Percentiles rank a stretch among this genome's conserved stretches.
These are phyloP conservation scores for Candida odintsovae DNA, from an alignment of 805 yeast species.

Conservation along the genomic window DNA sequence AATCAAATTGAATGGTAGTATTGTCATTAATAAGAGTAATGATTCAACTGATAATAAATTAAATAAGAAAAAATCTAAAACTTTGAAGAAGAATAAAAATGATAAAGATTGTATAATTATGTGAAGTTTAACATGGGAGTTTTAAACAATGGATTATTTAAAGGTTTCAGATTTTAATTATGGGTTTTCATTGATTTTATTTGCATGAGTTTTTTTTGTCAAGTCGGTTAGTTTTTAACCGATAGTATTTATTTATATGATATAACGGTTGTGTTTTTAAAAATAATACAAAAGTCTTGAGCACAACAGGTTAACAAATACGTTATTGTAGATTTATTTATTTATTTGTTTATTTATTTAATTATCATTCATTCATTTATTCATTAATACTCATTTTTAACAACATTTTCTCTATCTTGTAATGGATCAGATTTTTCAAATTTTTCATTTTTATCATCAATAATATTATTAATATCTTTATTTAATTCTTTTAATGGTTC, in stretches of 20 bases:
- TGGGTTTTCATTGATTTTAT: too few relatives aligned
- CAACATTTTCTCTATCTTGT: neutral
- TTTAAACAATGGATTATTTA: too few relatives aligned
- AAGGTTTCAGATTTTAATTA: too few relatives aligned
- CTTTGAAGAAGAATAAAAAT: slow-evolving; percentile 9
- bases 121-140: slow-evolving; percentile 4
- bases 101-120: slow-evolving; percentile 20
- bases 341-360: neutral
- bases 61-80: slow-evolving; percentile 6
- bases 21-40: neutral
- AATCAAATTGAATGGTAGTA: slow-evolving; percentile 2
- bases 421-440: neutral
- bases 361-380: neutral
- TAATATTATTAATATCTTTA: neutral
- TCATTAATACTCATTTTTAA: neutral
- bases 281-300: too few relatives aligned
- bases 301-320: too few relatives aligned
- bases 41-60: neutral
- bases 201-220: too few relatives aligned
- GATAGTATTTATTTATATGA: too few relatives aligned
- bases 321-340: too few relatives aligned
- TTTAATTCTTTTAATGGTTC: neutral
- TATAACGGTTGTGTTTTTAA: too few relatives aligned
- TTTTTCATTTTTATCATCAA: neutral
- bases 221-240: too few relatives aligned